A percentile compares a stretch with the other conserved stretches of the same genome.
Evolutionary conservation across 164 flowering plant genomes (phyloP).

Genomic region (Cinnamomum micranthum): DNA sequence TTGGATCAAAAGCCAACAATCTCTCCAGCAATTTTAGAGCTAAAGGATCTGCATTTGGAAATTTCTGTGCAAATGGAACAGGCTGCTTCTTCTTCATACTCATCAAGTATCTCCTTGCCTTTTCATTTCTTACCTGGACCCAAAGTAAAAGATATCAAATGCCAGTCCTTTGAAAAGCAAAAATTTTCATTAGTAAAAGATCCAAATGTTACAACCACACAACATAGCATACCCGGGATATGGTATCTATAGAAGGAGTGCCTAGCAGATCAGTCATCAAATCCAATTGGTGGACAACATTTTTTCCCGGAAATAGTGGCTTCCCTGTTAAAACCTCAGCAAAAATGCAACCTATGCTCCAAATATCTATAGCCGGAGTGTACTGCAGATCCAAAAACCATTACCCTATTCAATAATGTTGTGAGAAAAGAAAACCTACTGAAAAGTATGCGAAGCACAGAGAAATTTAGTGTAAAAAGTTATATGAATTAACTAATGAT

Average conservation of each 20-base stretch:
- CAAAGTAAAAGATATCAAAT: constrained; percentile 3
- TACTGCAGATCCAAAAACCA: constrained; percentile 48
- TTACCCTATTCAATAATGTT: constrained; percentile 4
- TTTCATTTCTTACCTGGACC: constrained; percentile 80
- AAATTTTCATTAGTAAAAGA: background rate
- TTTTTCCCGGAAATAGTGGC: constrained; percentile 94
- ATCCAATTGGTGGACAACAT: constrained; percentile 96
- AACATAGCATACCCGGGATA: constrained; percentile 58
- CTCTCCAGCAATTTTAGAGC: constrained; percentile 67
- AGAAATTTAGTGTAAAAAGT: constrained; percentile 8
- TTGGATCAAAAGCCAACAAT: constrained; percentile 91
- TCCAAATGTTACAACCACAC: background rate
- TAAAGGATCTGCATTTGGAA: constrained; percentile 89
- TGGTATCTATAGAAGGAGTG: constrained; percentile 81
- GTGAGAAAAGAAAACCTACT: background rate
- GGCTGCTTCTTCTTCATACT: constrained; percentile 90
- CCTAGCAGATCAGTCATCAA: constrained; percentile 96
- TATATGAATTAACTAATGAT: background rate
- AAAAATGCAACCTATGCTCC: constrained; percentile 98
- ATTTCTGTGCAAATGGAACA: constrained; percentile 65
- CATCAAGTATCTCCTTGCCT: constrained; percentile 81
- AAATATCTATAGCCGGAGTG: constrained; percentile 93
- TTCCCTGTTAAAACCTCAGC: constrained; percentile 89
- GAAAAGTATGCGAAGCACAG: background rate
- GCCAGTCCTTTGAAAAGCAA: background rate